Percentiles rank a stretch among this genome's conserved stretches.
These are phyloP conservation scores for Orbilia quercus DNA, from an alignment of 2,329 filamentous ascomycete genomes.

Conservation along the genomic window DNA sequence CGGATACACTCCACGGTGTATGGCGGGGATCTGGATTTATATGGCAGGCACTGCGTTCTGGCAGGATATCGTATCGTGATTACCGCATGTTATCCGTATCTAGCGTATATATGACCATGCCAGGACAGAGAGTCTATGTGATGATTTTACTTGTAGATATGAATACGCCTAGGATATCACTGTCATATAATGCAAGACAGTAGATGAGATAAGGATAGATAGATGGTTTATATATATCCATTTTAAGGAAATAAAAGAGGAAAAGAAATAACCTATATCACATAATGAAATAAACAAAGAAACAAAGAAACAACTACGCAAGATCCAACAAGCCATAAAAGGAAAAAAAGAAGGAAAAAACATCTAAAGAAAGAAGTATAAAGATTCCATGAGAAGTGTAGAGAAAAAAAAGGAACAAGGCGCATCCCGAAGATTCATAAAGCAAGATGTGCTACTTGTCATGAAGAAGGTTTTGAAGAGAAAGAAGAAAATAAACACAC, in stretches of 20 bases:
- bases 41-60: too few relatives aligned
- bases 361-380: slow-evolving; percentile 41
- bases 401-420: slow-evolving; percentile 30
- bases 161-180: too few relatives aligned
- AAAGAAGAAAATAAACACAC: not conserved
- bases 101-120: too few relatives aligned
- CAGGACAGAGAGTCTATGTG: too few relatives aligned
- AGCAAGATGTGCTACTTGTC: slow-evolving; percentile 18
- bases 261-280: slow-evolving; percentile 50
- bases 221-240: slow-evolving; percentile 28
- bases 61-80: too few relatives aligned
- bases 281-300: slow-evolving; percentile 44
- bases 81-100: too few relatives aligned
- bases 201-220: slow-evolving; percentile 4
- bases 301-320: slow-evolving; percentile 9
- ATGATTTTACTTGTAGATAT: too few relatives aligned
- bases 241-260: slow-evolving; percentile 34
- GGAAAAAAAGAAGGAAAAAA: slow-evolving; percentile 19
- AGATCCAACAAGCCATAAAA: slow-evolving; percentile 30
- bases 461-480: slow-evolving; percentile 9
- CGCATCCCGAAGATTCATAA: slow-evolving; percentile 39
- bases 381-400: slow-evolving; percentile 41
- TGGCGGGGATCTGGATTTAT: too few relatives aligned
- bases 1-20: too few relatives aligned
- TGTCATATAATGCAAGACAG: too few relatives aligned